phyloP scores from a whole-genome alignment of 164 flowering plant genomes.

The Liquidambar formosana region DNA sequence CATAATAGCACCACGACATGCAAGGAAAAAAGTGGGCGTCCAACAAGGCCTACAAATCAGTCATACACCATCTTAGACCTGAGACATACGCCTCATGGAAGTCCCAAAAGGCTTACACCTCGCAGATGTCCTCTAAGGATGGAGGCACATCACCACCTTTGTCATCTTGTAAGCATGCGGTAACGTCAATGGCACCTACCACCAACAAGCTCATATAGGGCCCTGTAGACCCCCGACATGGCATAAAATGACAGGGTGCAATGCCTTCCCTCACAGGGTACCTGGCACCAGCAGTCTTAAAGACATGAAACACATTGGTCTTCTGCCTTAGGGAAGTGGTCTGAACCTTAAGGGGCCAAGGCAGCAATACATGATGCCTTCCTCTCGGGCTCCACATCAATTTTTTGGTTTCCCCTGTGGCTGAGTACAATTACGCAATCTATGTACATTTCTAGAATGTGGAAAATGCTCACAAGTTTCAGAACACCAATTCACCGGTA shows the following conservation, averaged over 20 bases:
- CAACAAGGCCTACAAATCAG: too few species aligned
- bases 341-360: neutral
- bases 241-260: neutral
- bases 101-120: too few species aligned
- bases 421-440: neutral
- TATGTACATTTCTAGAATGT: neutral
- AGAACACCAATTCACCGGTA: too few species aligned
- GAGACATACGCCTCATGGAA: too few species aligned
- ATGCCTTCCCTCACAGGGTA: neutral
- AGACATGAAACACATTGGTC: neutral
- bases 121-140: too few species aligned
- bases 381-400: neutral
- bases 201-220: neutral
- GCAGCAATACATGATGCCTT: neutral
- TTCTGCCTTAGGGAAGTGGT: neutral
- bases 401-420: neutral
- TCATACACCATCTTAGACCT: too few species aligned
- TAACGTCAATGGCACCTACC: too few species aligned
- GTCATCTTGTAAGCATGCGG: too few species aligned
- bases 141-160: too few species aligned
- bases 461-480: neutral
- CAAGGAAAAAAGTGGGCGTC: too few species aligned
- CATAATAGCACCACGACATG: too few species aligned
- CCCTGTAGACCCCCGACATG: neutral
- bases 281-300: neutral